These are phyloP conservation scores for Aristolochia californica DNA, from an alignment of 164 flowering plant species.

Conservation along the genomic window DNA sequence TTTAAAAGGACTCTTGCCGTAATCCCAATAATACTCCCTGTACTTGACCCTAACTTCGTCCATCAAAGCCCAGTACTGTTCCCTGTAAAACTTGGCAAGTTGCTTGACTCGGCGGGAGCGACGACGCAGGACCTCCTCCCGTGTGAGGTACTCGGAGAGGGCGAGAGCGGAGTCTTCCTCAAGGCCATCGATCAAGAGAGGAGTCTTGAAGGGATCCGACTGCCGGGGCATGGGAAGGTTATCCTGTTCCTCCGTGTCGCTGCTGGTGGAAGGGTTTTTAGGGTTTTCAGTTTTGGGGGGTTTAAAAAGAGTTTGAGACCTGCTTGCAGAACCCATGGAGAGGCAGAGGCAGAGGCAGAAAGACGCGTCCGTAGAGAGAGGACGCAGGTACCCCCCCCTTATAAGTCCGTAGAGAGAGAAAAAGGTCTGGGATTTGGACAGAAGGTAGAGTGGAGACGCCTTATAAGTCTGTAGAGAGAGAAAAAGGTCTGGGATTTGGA, in stretches of 20 bases:
- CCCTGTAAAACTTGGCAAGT: slow-evolving; percentile 28
- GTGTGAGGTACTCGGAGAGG: slow-evolving; percentile 31
- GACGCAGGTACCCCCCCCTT: too few relatives aligned
- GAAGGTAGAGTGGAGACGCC: too few relatives aligned
- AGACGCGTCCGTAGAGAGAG: too few relatives aligned
- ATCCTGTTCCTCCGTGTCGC: slow-evolving; percentile 13
- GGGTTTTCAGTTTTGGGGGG: background rate
- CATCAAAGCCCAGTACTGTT: slow-evolving; percentile 64
- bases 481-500: too few relatives aligned
- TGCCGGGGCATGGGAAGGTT: slow-evolving; percentile 2
- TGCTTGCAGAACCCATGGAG: background rate
- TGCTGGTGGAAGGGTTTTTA: slow-evolving; percentile 4
- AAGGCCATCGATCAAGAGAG: slow-evolving; percentile 17
- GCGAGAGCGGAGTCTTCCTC: slow-evolving; percentile 26
- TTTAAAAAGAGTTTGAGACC: background rate
- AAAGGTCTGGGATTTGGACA: too few relatives aligned
- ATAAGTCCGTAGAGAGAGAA: too few relatives aligned
- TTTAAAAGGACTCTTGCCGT: slow-evolving; percentile 49
- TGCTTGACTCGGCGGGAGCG: slow-evolving; percentile 34
- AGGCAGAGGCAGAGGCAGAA: too few relatives aligned
- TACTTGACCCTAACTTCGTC: slow-evolving; percentile 48
- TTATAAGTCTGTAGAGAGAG: too few relatives aligned
- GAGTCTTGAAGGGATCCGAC: background rate
- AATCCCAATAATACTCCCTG: slow-evolving; percentile 62
- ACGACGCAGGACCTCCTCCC: slow-evolving; percentile 44